Base-by-base conservation (phyloP, 176 grass and related monocot genomes). In the Lolium perenne region DNA sequence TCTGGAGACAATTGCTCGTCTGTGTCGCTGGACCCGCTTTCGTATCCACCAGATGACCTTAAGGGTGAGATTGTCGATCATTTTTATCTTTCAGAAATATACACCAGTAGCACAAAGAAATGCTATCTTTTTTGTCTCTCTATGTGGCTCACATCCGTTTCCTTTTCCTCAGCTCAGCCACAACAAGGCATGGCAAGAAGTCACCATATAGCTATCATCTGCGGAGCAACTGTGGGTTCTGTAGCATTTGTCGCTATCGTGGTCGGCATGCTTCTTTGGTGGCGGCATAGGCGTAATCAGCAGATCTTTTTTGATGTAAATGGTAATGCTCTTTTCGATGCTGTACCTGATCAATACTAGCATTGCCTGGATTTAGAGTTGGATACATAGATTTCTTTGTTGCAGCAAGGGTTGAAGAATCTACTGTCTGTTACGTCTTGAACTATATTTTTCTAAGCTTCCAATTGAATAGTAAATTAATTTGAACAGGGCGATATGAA, bases 281-380 rank as follows among this genome's bases (percentile, higher is more conserved):
- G 92, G 86, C 94, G 82, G n/a, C 76, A 94, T 76, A 94, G 85
- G 91, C 84, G 48, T 76, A 98, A 94, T 71, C 96, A 98, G 49
- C 96, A 95, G 80, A 86, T 98, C 55, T 98, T 98, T 76, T 98
- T 95, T 81, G 96, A 98, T 49, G 93, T 98, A 74, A 95, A 95
- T 45, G 96, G 96, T 98, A 85, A 94, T 83, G 66, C 51, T 85
- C 46, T 55, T 49, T 78, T 26, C 0, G 1, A 47, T 71, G 26
- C 6, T 74, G 7, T 60, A 6, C 29, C 35, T 80, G 5, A 32
- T 64, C 46, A 64, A 50, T 75, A 58, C 2, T 83, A 53, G 38
- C 38, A 14, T 15, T 13, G 43, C 2, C 29, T 78, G n/a, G 29
- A 56, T 70, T 20, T 71, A 3, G 21, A 38, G 35, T 57, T 57